Conservation (phyloP, 2,329 filamentous ascomycete species). For the Xylariaceae sp. region DNA sequence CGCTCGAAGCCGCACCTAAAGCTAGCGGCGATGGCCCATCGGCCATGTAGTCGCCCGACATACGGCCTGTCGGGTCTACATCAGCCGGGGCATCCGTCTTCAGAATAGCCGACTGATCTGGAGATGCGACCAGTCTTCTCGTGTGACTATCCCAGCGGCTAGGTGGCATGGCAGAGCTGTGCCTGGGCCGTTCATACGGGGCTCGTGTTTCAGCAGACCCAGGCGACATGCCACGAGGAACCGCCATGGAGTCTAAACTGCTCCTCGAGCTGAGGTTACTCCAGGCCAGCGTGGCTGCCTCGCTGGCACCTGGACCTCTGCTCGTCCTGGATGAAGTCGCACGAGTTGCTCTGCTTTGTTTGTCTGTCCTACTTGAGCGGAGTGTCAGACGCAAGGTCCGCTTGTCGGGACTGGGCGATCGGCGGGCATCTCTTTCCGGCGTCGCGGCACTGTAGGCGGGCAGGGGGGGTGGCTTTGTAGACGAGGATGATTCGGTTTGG, state of each 20-base stretch:
- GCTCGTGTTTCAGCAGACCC: conserved; percentile 27
- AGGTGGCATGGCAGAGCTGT: conserved; percentile 29
- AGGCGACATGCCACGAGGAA: conserved; percentile 15
- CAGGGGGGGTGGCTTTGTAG: conserved; percentile 20
- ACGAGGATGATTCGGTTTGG: conserved; percentile 22
- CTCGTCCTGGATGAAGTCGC: conserved; percentile 37
- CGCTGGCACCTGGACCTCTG: conserved; percentile 52
- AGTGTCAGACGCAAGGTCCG: conserved; percentile 59
- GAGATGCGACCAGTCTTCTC: conserved; percentile 42
- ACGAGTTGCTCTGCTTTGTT: conserved; percentile 34
- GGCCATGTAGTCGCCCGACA: conserved; percentile 37
- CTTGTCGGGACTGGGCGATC: conserved; percentile 55
- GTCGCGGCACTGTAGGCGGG: conserved; percentile 31
- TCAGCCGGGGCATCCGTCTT: conserved; percentile 28
- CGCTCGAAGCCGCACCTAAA: conserved; percentile 52
- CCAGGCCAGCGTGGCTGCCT: conserved; percentile 62
- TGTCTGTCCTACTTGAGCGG: conserved; percentile 45
- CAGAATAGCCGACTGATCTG: conserved; percentile 28
- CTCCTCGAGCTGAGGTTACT: conserved; percentile 36
- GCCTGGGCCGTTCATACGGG: conserved; percentile 23
- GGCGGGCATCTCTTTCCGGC: conserved; percentile 33
- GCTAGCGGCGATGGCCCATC: conserved; percentile 43
- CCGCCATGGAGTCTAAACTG: conserved; percentile 24
- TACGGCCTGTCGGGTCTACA: conserved; percentile 28
- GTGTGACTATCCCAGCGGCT: conserved; percentile 52